These are phyloP conservation scores for Arthrobotrys pseudoclavata DNA, from an alignment of 2,329 filamentous ascomycete species.

Conservation along the genomic window DNA sequence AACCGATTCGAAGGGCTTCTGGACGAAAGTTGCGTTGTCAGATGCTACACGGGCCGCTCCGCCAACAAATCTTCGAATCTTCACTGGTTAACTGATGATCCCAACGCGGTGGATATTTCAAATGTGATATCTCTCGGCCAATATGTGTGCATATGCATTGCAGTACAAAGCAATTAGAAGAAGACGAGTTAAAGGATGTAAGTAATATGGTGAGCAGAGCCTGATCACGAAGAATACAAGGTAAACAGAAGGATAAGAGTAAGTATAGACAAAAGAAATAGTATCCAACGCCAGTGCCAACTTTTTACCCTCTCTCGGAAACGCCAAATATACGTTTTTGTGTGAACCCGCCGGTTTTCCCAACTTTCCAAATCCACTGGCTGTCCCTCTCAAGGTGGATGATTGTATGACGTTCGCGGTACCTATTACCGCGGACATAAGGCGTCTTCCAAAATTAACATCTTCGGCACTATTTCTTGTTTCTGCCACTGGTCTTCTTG, in stretches of 20 bases:
- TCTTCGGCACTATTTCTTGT: slow-evolving; percentile 26
- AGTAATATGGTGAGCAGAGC: slow-evolving; percentile 8
- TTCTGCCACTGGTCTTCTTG: slow-evolving; percentile 38
- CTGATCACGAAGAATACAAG: slow-evolving; percentile 8
- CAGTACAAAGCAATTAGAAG: neutral
- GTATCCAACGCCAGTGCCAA: slow-evolving; percentile 36
- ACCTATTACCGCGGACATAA: neutral
- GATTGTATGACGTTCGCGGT: slow-evolving; percentile 2
- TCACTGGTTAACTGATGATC: neutral
- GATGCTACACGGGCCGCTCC: slow-evolving; percentile 36
- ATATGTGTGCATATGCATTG: neutral
- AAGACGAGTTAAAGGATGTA: neutral
- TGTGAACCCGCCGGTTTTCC: neutral
- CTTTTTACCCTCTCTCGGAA: slow-evolving; percentile 1
- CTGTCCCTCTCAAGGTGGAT: neutral
- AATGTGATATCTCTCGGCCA: neutral
- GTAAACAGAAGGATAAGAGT: neutral
- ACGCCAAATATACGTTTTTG: slow-evolving; percentile 37
- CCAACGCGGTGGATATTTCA: slow-evolving; percentile 5
- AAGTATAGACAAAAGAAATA: slow-evolving; percentile 19
- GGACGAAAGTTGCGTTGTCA: slow-evolving; percentile 14
- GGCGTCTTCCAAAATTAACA: neutral
- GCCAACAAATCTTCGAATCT: slow-evolving; percentile 12
- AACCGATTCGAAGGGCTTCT: slow-evolving; percentile 18
- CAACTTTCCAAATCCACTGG: slow-evolving; percentile 19